Percentiles rank a stretch among this genome's conserved stretches.
Evolutionary conservation across 495 filamentous ascomycete species (phyloP).

Genomic region (Trichoderma orchidacearum): DNA sequence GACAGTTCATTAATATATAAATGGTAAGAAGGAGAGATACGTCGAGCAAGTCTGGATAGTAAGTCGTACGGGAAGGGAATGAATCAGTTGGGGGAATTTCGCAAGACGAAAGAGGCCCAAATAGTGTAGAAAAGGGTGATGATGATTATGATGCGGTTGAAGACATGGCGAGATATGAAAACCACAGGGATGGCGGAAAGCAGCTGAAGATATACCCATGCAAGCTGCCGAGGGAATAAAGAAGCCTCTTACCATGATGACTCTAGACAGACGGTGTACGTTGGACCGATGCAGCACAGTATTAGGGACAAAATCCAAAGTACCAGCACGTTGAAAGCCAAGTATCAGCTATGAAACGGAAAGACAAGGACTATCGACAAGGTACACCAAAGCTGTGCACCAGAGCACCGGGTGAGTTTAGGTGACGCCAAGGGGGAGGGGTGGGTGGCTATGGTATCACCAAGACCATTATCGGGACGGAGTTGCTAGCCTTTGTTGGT

Average conservation of each 20-base stretch:
- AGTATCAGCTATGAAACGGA: background rate
- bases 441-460: background rate
- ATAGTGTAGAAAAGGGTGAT: too few relatives aligned
- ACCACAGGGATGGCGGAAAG: background rate
- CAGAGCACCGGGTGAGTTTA: background rate
- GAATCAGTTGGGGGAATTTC: too few relatives aligned
- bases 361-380: background rate
- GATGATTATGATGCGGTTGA: too few relatives aligned
- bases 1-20: background rate
- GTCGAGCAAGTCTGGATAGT: background rate
- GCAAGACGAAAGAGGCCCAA: background rate
- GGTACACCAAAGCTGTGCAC: background rate
- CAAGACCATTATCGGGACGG: background rate
- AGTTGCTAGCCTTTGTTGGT: background rate
- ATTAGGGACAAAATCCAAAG: background rate
- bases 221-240: background rate
- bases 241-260: background rate
- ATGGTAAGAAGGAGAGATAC: background rate
- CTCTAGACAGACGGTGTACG: background rate
- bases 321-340: background rate
- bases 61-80: background rate
- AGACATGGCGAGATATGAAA: background rate
- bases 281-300: background rate
- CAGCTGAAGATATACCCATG: background rate
- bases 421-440: conserved; percentile 2